Conservation (phyloP, 2,329 filamentous ascomycete species). For the Aspergillus sp. region DNA sequence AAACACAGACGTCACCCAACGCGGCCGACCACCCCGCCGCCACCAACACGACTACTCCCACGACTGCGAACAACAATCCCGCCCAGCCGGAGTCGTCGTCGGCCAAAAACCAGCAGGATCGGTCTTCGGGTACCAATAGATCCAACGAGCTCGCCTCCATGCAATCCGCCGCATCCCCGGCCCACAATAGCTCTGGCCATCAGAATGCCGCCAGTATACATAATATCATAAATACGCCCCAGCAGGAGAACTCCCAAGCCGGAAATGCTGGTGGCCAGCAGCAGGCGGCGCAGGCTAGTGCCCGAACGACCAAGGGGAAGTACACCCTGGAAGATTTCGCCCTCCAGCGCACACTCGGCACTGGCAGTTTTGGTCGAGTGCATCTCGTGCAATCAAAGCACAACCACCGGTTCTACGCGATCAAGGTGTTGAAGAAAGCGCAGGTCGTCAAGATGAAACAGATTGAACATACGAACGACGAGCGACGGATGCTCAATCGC, state of each 20-base stretch:
- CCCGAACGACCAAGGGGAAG: constrained; percentile 86
- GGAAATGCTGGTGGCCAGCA: constrained; percentile 18
- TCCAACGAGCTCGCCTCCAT: constrained; percentile 25
- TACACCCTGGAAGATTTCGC: constrained; percentile 90
- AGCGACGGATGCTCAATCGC: constrained; percentile 89
- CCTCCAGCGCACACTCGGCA: constrained; percentile 86
- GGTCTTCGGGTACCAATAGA: constrained; percentile 14
- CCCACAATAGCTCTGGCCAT: constrained; percentile 20
- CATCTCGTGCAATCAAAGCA: constrained; percentile 97
- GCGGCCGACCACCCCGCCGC: constrained; percentile 21
- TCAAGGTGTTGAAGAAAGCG: constrained; percentile 97
- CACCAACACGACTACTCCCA: constrained; percentile 4
- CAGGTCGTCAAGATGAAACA: constrained; percentile 99
- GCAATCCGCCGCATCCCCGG: constrained; percentile 32
- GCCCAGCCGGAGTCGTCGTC: constrained; percentile 12
- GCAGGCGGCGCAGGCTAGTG: constrained; percentile 28
- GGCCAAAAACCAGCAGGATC: constrained; percentile 8
- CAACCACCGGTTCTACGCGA: constrained; percentile 95
- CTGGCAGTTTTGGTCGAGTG: constrained; percentile 93
- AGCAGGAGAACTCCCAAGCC: constrained; percentile 30
- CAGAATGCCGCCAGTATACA: constrained; percentile 74
- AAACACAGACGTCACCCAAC: constrained; percentile 59
- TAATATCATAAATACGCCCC: constrained; percentile 70
- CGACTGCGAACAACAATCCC: constrained; percentile 8
- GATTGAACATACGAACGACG: constrained; percentile 98